These are phyloP conservation scores for Chrysochromulina parva DNA, from an alignment of 78 protist genomes.

Conservation along the genomic window DNA sequence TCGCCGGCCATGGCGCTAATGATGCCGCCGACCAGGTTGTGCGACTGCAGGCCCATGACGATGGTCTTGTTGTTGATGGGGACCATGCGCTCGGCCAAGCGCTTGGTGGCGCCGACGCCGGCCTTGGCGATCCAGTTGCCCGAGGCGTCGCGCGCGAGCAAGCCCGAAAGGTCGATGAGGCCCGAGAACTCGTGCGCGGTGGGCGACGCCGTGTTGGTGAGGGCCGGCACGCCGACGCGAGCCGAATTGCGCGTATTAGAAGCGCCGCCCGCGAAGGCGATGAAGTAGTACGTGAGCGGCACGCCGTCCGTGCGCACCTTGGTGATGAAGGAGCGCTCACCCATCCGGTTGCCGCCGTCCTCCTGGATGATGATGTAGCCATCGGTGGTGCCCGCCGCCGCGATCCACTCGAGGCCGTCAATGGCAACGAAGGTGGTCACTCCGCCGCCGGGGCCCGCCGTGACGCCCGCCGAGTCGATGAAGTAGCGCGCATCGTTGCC, in stretches of 20 bases:
- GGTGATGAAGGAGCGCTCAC: background rate
- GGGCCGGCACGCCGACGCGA: background rate
- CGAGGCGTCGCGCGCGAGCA: background rate
- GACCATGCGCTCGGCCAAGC: background rate
- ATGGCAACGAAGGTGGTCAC: background rate
- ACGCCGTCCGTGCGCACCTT: background rate
- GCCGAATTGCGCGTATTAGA: background rate
- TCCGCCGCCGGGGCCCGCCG: background rate
- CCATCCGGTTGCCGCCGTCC: conserved; percentile 2
- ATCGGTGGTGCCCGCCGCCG: background rate
- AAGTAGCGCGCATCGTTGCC: background rate
- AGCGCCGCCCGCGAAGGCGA: background rate
- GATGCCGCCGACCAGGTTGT: background rate
- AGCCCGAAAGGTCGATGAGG: background rate
- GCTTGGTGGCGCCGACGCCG: background rate
- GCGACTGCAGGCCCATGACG: background rate
- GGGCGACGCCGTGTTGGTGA: background rate
- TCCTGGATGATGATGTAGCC: background rate
- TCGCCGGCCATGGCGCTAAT: too few species aligned
- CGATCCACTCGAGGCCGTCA: background rate
- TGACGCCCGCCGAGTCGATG: background rate
- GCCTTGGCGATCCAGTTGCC: background rate
- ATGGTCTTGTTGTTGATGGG: background rate
- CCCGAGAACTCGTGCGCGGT: background rate
- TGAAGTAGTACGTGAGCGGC: background rate